Evolutionary conservation across 2,329 filamentous ascomycete genomes (phyloP), one percentile per base, ranked within the genome.

Genomic region (Colletotrichum cuscutae): DNA sequence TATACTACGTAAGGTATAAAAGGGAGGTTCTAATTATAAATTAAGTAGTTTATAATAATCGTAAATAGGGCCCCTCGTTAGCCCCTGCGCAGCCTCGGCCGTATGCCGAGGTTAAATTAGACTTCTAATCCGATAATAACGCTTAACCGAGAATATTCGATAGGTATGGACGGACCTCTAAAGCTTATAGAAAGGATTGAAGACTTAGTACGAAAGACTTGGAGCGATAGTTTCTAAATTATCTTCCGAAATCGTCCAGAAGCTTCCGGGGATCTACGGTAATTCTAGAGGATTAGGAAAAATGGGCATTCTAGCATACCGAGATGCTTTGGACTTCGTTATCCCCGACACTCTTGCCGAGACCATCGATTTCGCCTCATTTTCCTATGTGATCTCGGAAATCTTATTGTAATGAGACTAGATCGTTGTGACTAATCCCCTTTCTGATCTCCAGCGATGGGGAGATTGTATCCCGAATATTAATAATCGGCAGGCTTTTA

Each of bases 371-470:
- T 76, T 78, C 7, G 67, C 75, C 7, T 71, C 74, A 11, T n/a
- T 78, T 1, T 78, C 77, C 0, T 77, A 77, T 1, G 74, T 77
- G 0, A 72, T 76, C 0, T 77, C 77, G 0, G 22, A 65, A 4
- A 66, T 78, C 0, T 58, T 77, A 0, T 37, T 32, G 3, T 28
- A 62, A 0, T 68, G 61, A 2, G 63, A 52, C 0, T 42, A 71
- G 1, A 1, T 77, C 1, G n/a, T 19, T 2, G 13, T 75, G 9
- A 6, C 12, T 0, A 62, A 77, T 0, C 71, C 78, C 1, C 42
- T 78, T 0, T 56, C 60, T 6, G 77, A 75, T 1, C 5, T 78
- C 15, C 49, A 62, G 1, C 7, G 71, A 1, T 78, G 77, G 77
- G 11, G 58, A 5, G 22, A 77, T 1, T 65, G 76, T 0, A 71